Evolutionary conservation across 805 yeast genomes (phyloP).

Genomic region (Cyberlindnera lachancei): DNA sequence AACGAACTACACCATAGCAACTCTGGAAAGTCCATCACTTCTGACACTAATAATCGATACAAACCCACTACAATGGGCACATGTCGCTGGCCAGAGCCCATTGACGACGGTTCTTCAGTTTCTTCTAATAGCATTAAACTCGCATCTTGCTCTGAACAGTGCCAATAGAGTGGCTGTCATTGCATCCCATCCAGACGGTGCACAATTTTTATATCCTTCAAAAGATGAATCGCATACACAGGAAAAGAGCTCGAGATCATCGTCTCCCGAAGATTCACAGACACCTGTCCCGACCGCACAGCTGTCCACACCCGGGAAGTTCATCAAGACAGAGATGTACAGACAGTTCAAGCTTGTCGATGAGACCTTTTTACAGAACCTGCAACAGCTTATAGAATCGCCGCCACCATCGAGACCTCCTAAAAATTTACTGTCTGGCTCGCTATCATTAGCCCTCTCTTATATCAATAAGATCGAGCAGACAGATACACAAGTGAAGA

Average conservation of each 20-base stretch:
- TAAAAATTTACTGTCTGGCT: constrained; percentile 59
- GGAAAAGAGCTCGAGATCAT: not conserved
- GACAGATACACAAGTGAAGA: constrained; percentile 41
- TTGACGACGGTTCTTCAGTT: constrained; percentile 43
- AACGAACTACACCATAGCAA: too few relatives aligned
- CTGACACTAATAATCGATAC: constrained; percentile 73
- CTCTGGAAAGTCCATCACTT: constrained; percentile 74
- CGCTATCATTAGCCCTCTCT: constrained; percentile 74
- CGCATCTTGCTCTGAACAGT: constrained; percentile 79
- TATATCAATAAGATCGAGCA: constrained; percentile 56
- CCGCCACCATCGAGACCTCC: constrained; percentile 25
- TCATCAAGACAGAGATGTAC: constrained; percentile 61
- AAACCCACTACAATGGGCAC: constrained; percentile 48
- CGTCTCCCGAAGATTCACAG: constrained; percentile 4
- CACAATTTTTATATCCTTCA: constrained; percentile 62
- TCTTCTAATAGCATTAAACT: constrained; percentile 70
- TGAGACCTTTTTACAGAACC: constrained; percentile 55
- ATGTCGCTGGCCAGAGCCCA: constrained; percentile 22
- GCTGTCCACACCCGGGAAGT: constrained; percentile 10
- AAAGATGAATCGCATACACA: not conserved
- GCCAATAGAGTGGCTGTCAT: constrained; percentile 79
- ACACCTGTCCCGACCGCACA: constrained; percentile 10
- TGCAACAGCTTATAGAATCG: constrained; percentile 33
- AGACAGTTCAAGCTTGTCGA: constrained; percentile 78
- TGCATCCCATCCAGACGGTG: constrained; percentile 65